phyloP scores from a whole-genome alignment of 1,139 yeast species.

The Debaryomyces subglobosus region DNA sequence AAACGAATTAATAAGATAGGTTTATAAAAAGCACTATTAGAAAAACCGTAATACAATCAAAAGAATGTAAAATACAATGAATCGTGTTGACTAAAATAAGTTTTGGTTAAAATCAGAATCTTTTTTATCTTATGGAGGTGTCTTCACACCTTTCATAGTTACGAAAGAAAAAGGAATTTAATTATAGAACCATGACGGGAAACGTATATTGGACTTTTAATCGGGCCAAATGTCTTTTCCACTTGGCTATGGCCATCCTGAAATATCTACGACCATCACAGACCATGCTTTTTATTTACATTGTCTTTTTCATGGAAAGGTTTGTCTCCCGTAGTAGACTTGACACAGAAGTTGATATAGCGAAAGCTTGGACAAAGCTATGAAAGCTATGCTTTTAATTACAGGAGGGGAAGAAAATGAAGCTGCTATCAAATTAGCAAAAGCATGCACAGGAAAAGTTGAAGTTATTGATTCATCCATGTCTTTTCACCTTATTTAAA shows the following conservation, averaged over 20 bases:
- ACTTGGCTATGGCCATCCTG: conserved; percentile 24
- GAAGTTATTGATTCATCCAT: conserved; percentile 26
- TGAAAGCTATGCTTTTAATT: conserved; percentile 20
- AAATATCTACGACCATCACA: conserved; percentile 18
- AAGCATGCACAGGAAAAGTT: conserved; percentile 20
- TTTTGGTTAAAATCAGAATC: background rate
- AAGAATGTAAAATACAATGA: background rate
- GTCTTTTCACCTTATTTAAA: too few species aligned
- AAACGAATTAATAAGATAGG: background rate
- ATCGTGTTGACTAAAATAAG: too few species aligned
- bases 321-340: conserved; percentile 23
- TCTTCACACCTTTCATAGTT: conserved; percentile 3
- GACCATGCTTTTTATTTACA: conserved; percentile 20
- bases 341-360: conserved; percentile 22
- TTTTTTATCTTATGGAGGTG: conserved; percentile 3
- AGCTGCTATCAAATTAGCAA: conserved; percentile 22
- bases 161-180: conserved; percentile 14
- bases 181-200: conserved; percentile 19
- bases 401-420: conserved; percentile 21
- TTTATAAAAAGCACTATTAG: too few species aligned
- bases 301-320: conserved; percentile 24
- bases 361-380: conserved; percentile 20
- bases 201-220: conserved; percentile 22
- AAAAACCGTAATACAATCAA: too few species aligned
- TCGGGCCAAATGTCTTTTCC: conserved; percentile 23